These are phyloP conservation scores for Fusarium piperis DNA, from an alignment of 2,329 filamentous ascomycete species.

Conservation along the genomic window DNA sequence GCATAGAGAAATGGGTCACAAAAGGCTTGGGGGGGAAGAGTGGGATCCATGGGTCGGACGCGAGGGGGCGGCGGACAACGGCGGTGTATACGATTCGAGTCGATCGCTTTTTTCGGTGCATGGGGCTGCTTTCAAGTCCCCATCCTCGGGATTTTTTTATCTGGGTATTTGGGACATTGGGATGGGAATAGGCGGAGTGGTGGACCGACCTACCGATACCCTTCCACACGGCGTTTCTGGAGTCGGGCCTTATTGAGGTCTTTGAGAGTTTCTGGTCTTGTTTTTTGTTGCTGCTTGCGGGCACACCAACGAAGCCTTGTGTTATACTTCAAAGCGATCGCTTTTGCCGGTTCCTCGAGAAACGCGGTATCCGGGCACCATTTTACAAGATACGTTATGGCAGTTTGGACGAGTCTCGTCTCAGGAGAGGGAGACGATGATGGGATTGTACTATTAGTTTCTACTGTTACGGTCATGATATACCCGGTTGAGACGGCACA, in stretches of 20 bases:
- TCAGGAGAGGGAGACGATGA: not conserved
- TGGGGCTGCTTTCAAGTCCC: constrained; percentile 20
- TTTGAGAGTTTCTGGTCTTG: constrained; percentile 9
- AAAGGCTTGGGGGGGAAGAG: constrained; percentile 37
- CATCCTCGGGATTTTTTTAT: constrained; percentile 26
- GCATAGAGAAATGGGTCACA: constrained; percentile 44
- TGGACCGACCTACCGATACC: constrained; percentile 43
- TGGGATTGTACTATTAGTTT: constrained; percentile 41
- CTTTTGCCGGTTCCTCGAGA: constrained; percentile 10
- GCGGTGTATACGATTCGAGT: constrained; percentile 45
- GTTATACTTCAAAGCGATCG: constrained; percentile 39
- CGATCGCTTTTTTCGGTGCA: constrained; percentile 42
- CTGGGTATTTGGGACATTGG: constrained; percentile 26
- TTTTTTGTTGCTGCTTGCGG: constrained; percentile 3
- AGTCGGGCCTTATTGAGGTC: constrained; percentile 28
- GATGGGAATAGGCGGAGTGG: constrained; percentile 32
- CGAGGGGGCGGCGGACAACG: constrained; percentile 20
- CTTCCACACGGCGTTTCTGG: constrained; percentile 41
- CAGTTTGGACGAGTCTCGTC: not conserved
- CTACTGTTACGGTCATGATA: constrained; percentile 41
- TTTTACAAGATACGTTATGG: constrained; percentile 23
- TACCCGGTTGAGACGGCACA: constrained; percentile 35
- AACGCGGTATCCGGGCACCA: not conserved
- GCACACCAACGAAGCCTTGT: constrained; percentile 13
- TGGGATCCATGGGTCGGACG: constrained; percentile 27